Percentiles rank a stretch among this genome's conserved stretches.
phyloP scores from a whole-genome alignment of 2,329 filamentous ascomycete genomes.

The Raffaelea ambrosiae region DNA sequence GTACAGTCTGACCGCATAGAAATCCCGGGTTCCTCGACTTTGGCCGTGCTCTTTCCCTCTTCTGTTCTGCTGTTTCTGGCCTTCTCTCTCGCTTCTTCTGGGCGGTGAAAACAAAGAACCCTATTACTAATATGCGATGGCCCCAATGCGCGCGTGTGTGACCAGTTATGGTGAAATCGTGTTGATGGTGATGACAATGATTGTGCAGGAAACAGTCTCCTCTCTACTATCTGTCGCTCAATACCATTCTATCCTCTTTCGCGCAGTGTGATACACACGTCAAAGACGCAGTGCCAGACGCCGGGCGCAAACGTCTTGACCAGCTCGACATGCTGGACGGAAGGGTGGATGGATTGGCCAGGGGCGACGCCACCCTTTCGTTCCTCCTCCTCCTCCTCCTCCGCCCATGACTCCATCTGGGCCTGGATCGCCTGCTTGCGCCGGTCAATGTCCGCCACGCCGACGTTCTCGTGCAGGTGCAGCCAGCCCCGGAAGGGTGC shows the following conservation, averaged over 20 bases:
- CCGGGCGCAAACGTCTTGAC: slow-evolving; percentile 64
- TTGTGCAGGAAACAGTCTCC: too few relatives aligned
- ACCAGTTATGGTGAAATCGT: too few relatives aligned
- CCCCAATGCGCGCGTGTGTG: too few relatives aligned
- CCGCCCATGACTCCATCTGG: slow-evolving; percentile 31
- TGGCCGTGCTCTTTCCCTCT: too few relatives aligned
- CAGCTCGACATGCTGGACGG: slow-evolving; percentile 49
- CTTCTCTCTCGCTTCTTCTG: not conserved
- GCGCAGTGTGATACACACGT: slow-evolving; percentile 41
- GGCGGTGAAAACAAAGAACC: too few relatives aligned
- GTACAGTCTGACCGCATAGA: too few relatives aligned
- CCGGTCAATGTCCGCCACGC: slow-evolving; percentile 39
- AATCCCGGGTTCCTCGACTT: too few relatives aligned
- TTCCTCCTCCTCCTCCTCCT: not conserved
- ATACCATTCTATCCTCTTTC: not conserved
- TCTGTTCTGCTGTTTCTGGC: not conserved
- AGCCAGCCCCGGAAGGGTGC: slow-evolving; percentile 36
- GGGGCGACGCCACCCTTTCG: not conserved
- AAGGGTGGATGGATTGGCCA: slow-evolving; percentile 3
- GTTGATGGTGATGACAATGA: too few relatives aligned
- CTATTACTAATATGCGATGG: too few relatives aligned
- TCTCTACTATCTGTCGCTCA: too few relatives aligned
- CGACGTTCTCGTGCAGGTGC: slow-evolving; percentile 61
- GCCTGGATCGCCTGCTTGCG: slow-evolving; percentile 38
- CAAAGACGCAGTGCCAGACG: slow-evolving; percentile 64